Base-by-base conservation (phyloP, 2,329 filamentous ascomycete species). In the Penicillium hordei region DNA sequence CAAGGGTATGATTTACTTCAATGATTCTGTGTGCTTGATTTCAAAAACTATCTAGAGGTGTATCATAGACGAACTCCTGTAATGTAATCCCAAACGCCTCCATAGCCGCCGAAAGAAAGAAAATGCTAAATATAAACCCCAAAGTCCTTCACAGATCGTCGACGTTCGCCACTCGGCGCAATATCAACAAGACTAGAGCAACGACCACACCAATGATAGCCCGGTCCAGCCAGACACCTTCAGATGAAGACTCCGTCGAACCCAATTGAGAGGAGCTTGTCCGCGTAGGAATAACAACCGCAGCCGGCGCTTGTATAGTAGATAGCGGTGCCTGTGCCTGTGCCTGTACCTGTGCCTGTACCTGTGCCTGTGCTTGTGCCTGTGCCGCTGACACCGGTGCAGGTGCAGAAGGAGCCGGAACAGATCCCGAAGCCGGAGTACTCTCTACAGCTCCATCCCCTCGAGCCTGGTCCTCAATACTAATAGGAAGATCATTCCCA, bases 221-320 rank as follows among this genome's bases (percentile, higher is more conserved):
- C 61, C 90, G 85, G 73, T 96, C 93, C 19, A 96, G 81, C 89
- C 91, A 96, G 13, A 86, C 76, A 1, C 87, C 84, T 17, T 90
- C 83, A 2, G 62, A 48, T 17, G 52, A 12, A n/a, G 59, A 43
- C 21, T 53, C 45, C n/a, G 48, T 45, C 13, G 42, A 31, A 31
- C 53, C 27, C 10, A 25, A 13, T 13, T 56, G 39, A 31, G 56
- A 10, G 38, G 63, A 19, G 17, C 31, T 36, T 17, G 49, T 42
- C 12, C 21, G 55, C 13, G 34, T 19, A 36, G 49, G 36, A 9
- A 52, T 34, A 25, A 15, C n/a, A 31, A n/a, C 17, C 5, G 45
- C 17, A 52, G 34, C 33, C 31, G 51, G 42, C 3, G 29, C 9
- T n/a, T 27, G 31, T 21, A n/a, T 15, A 21, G 40, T 23, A 48